Evolutionary conservation across 2,329 filamentous ascomycete species (phyloP), one percentile per base, ranked within the genome.

Genomic region (Aspergillus arachidicola): DNA sequence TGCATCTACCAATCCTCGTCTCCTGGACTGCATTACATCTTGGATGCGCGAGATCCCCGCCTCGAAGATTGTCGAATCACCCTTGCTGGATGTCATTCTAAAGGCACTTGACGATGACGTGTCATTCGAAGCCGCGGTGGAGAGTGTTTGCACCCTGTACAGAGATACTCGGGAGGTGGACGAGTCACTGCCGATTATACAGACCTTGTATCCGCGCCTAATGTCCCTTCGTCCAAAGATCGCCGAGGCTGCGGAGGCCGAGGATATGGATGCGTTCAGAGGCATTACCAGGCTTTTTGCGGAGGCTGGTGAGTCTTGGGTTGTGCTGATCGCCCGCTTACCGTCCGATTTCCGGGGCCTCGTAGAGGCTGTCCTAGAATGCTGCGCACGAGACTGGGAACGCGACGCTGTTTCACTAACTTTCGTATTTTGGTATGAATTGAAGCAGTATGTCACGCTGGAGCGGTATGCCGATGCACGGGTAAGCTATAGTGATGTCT

Each of bases 351-450:
- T 98, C 81, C 87, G 91, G 45, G 88, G 87, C 12, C 84, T 99
- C 6, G 94, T 99, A 12, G 93, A 97, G 72, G 89, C 91, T 7
- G 89, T 99, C 19, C 85, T 98, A n/a, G 94, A 98, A 80, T 97
- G 93, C 73, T 94, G 92, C 64, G 87, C 91, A 12, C 87, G 91
- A 69, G 95, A 99, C 77, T 89, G 89, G 75, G 94, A 97, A 59
- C 88, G 91, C 65, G 95, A 99, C 69, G 93, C 94, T 5, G 93
- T 99, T 66, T 92, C 93, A 59, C 89, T 95, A 72, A 99, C 96
- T 0, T 99, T 99, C 79, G 89, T 88, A 69, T 98, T 99, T 81
- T 99, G 95, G 95, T 98, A 96, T 76, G 95, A 99, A 75, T 85
- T 99, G 54, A 99, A 99, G 83, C 93, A 97, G 76, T 97, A 96